phyloP scores from a whole-genome alignment of 192 early-diverging fungal genomes.

The Fimicolochytrium jonesii region DNA sequence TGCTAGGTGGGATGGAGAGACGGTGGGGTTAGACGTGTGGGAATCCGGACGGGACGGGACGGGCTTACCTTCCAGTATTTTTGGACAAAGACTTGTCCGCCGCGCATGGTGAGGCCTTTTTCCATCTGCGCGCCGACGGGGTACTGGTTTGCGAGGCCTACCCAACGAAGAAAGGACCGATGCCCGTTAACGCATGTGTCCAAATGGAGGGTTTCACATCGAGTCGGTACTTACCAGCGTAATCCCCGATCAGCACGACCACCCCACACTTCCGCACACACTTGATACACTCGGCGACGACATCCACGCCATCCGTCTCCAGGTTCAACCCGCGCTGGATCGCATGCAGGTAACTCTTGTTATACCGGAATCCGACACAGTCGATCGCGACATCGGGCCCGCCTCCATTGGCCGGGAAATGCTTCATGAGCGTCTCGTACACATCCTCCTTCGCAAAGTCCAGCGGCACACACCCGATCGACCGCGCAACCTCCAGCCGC shows the following conservation, averaged over 20 bases:
- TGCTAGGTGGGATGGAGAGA: not conserved
- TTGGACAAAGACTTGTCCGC: slow-evolving; percentile 44
- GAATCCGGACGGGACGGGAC: not conserved
- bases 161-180: too few species aligned
- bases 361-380: slow-evolving; percentile 45
- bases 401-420: slow-evolving; percentile 25
- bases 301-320: slow-evolving; percentile 48
- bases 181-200: too few species aligned
- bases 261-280: slow-evolving; percentile 38
- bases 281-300: slow-evolving; percentile 40
- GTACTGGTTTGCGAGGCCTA: slow-evolving; percentile 22
- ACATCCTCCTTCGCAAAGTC: slow-evolving; percentile 22
- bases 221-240: too few species aligned
- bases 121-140: slow-evolving; percentile 22
- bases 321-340: slow-evolving; percentile 34
- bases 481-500: slow-evolving; percentile 27
- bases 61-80: slow-evolving; percentile 35
- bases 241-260: slow-evolving; percentile 44
- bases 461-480: slow-evolving; percentile 23
- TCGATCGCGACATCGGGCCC: slow-evolving; percentile 49
- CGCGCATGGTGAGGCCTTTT: slow-evolving; percentile 16
- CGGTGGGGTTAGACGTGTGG: not conserved
- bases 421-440: slow-evolving; percentile 21
- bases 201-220: too few species aligned
- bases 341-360: slow-evolving; percentile 37